These are phyloP conservation scores for Aspergillus fructus DNA, from an alignment of 2,329 filamentous ascomycete species.

Conservation along the genomic window DNA sequence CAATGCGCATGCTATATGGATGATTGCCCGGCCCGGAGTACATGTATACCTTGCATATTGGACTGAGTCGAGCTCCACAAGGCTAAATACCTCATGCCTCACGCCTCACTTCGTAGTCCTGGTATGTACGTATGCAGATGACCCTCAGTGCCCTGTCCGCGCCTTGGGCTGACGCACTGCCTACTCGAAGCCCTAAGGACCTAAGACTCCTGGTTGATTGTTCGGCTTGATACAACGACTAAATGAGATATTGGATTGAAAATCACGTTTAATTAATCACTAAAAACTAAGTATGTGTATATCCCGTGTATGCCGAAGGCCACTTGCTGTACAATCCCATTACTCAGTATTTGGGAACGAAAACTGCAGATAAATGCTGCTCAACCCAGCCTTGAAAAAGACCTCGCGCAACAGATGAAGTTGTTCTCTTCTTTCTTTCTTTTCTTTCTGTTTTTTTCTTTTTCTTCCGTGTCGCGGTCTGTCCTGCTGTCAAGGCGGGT, in stretches of 20 bases:
- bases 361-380: constrained; percentile 1
- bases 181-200: background rate
- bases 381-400: constrained; percentile 11
- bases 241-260: background rate
- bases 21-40: background rate
- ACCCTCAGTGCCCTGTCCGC: background rate
- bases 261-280: background rate
- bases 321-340: constrained; percentile 17
- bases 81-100: background rate
- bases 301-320: background rate
- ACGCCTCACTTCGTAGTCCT: background rate
- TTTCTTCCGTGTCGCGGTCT: constrained; percentile 6
- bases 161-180: background rate
- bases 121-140: background rate
- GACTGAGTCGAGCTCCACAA: background rate
- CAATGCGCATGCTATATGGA: background rate
- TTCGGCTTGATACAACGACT: background rate
- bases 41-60: background rate
- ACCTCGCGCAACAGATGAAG: background rate
- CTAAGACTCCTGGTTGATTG: background rate
- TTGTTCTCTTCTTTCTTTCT: background rate
- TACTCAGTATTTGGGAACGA: background rate
- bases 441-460: background rate
- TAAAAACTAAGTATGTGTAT: constrained; percentile 1
- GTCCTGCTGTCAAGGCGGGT: constrained; percentile 14